These are phyloP conservation scores for Phytophthora ramorum DNA, from an alignment of 352 stramenopile genomes.

Conservation along the genomic window DNA sequence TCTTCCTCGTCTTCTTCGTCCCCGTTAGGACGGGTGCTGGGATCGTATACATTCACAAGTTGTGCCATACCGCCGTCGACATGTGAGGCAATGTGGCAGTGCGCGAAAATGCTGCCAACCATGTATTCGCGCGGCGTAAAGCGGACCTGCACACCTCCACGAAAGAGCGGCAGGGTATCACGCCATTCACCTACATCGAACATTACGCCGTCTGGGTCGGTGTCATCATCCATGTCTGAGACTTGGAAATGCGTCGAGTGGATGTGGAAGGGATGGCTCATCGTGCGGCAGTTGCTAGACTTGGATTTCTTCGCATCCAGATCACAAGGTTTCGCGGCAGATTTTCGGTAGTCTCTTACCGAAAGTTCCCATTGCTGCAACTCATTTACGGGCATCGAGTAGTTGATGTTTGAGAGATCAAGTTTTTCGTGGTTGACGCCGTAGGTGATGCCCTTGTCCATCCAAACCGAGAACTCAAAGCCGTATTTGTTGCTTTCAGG, in stretches of 20 bases:
- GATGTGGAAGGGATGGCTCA: conserved; percentile 86
- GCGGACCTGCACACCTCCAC: conserved; percentile 64
- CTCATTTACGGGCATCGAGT: conserved; percentile 76
- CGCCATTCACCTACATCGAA: conserved; percentile 77
- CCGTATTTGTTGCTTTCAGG: conserved; percentile 55
- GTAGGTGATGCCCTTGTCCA: conserved; percentile 56
- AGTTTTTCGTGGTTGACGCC: conserved; percentile 73
- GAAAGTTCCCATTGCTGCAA: conserved; percentile 74
- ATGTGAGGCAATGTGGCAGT: conserved; percentile 81
- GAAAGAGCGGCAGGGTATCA: conserved; percentile 80
- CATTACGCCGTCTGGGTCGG: conserved; percentile 62
- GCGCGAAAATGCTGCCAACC: conserved; percentile 68
- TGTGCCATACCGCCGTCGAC: conserved; percentile 81
- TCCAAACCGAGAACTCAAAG: conserved; percentile 83
- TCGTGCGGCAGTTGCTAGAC: conserved; percentile 59
- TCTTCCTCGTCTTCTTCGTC: conserved; percentile 12
- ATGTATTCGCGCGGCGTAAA: conserved; percentile 75
- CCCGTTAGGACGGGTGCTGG: conserved; percentile 1
- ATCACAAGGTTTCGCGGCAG: conserved; percentile 43
- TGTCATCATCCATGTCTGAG: conserved; percentile 43
- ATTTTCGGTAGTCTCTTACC: conserved; percentile 57
- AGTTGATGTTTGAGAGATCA: conserved; percentile 52
- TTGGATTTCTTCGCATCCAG: conserved; percentile 35
- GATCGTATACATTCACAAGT: conserved; percentile 57
- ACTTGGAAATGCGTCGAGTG: conserved; percentile 82